These are phyloP conservation scores for Castanopsis chinensis DNA, from an alignment of 306 rosid species.

Conservation along the genomic window DNA sequence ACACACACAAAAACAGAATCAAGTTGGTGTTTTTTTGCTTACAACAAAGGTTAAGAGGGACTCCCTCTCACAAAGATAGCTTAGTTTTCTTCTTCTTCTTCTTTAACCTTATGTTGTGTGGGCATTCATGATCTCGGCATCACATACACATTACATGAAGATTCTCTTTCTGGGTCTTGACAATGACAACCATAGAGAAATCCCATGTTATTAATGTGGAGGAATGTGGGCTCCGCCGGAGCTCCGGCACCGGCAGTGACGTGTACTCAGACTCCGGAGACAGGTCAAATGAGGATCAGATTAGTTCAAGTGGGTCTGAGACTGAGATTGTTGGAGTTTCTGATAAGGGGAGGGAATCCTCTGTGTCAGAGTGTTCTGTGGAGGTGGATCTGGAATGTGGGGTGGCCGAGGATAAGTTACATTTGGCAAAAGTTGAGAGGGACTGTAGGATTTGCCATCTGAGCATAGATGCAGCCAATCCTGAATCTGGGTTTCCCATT, in stretches of 20 bases:
- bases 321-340: conserved; percentile 52
- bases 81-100: conserved; percentile 3
- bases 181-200: conserved; percentile 46
- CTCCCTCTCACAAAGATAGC: conserved; percentile 8
- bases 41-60: conserved; percentile 19
- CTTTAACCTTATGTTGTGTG: conserved; percentile 28
- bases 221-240: conserved; percentile 33
- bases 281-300: conserved; percentile 34
- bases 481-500: conserved; percentile 78
- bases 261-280: conserved; percentile 5
- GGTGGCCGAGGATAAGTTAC: conserved; percentile 44
- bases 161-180: conserved; percentile 46
- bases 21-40: conserved; percentile 1
- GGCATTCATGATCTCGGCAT: conserved; percentile 43
- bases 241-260: conserved; percentile 20
- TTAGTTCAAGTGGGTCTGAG: conserved; percentile 32
- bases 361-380: conserved; percentile 51
- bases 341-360: conserved; percentile 46
- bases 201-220: conserved; percentile 44
- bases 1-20: conserved; percentile 13
- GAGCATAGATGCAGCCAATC: conserved; percentile 70
- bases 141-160: conserved; percentile 59
- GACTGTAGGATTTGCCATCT: conserved; percentile 85
- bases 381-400: conserved; percentile 70
- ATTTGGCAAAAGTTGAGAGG: conserved; percentile 65